Evolutionary conservation across 805 yeast species (phyloP), one percentile per base, ranked within the genome.

Genomic region (Pichia eremophila): DNA sequence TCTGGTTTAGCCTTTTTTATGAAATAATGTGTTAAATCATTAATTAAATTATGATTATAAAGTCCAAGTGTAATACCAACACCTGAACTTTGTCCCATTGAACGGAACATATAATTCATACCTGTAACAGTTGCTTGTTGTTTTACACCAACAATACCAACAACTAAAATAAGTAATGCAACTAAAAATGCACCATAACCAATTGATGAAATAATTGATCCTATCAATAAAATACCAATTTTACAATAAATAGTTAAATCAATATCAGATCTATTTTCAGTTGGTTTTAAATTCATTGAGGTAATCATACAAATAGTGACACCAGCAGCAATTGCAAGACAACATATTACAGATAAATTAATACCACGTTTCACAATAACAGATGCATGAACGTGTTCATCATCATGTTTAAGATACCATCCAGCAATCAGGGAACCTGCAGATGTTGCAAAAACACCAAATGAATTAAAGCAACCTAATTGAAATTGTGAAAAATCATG

Each of bases 111-210:
- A 50, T 74, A 73, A 54, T 70, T 73, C 62, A 73, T 66, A 40
- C 78, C 77, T 0, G 75, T 72, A 44, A 72, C 70, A 3, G 73
- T 62, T 14, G 76, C 77, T 56, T 73, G 79, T 47, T 69, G 66
- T 28, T 70, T 65, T 45, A 63, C 59, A 7, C 74, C 74, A 31
- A 72, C 71, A 18, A 67, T 63, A 43, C 69, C 73, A 15, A 74
- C 74, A 36, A 70, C 73, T 44, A 73, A 60, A 36, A 72, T 61
- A 38, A 67, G 50, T 9, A 69, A 52, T 19, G 72, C 65, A 19
- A 71, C 75, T 36, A 66, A 49, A 45, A 68, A 69, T 18, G 67
- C 64, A 29, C 77, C 77, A 46, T 64, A 65, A 2, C 75, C 74
- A 7, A 64, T 48, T 1, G 75, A 73, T 8, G 59, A 46, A 7